Evolutionary conservation across 2,329 filamentous ascomycete genomes (phyloP).

Genomic region (Gnomoniopsis sp.): DNA sequence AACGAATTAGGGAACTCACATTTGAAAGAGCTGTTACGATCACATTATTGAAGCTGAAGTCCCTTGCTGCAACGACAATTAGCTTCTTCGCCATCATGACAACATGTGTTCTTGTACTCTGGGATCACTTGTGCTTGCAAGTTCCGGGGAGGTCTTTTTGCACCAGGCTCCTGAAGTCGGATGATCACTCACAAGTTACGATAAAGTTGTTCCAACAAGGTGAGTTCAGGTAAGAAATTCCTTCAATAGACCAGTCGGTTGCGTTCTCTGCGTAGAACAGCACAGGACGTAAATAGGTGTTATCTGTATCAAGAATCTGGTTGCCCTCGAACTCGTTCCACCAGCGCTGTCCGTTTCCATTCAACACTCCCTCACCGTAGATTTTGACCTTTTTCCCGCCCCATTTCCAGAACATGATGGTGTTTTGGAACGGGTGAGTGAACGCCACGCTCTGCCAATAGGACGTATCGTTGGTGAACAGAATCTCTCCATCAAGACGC

Average conservation of each 20-base stretch:
- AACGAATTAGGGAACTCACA: neutral
- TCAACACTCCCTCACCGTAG: slow-evolving; percentile 52
- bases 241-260: slow-evolving; percentile 53
- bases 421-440: slow-evolving; percentile 42
- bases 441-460: slow-evolving; percentile 42
- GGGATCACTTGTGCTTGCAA: neutral
- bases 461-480: slow-evolving; percentile 40
- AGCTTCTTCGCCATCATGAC: neutral
- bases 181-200: slow-evolving; percentile 42
- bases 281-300: slow-evolving; percentile 56
- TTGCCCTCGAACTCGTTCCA: slow-evolving; percentile 29
- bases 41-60: slow-evolving; percentile 38
- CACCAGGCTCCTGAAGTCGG: neutral
- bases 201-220: slow-evolving; percentile 64
- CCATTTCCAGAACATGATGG: slow-evolving; percentile 63
- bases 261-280: slow-evolving; percentile 61
- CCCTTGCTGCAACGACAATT: neutral
- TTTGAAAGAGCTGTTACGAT: slow-evolving; percentile 51
- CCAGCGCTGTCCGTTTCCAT: slow-evolving; percentile 50
- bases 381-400: slow-evolving; percentile 60
- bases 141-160: too few species aligned
- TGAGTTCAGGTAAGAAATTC: slow-evolving; percentile 57
- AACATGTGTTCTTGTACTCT: neutral
- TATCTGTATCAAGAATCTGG: slow-evolving; percentile 46
- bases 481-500: slow-evolving; percentile 54